Evolutionary conservation across 768 basidiomycete species (phyloP), one percentile per base, ranked within the genome.

Genomic region (Rhodocollybia butyracea): DNA sequence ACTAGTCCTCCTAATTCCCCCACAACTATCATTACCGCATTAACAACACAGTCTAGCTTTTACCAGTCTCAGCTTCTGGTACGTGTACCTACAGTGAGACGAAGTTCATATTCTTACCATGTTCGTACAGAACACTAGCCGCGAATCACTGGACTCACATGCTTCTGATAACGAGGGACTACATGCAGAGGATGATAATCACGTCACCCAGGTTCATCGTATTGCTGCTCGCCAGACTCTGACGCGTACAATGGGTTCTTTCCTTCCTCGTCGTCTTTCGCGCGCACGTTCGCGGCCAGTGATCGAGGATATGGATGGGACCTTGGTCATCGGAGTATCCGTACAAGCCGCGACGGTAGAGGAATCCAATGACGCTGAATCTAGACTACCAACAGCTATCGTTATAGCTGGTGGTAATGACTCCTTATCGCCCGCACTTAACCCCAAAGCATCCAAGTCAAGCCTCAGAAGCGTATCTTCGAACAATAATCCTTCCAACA

Each of bases 191-290:
- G 78, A 81, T 51, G 67, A 68, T 48, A 63, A 69, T 53, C 78
- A 76, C 53, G 78, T 81, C 40, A 80, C 77, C 8, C 76, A 74
- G 48, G 70, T 84, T 58, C 72, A 77, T 40, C 74, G 74, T 48
- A 79, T 81, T 60, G 70, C 67, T 6, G 75, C 74, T 2, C 74
- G 73, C 31, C 69, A 70, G 59, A 74, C 68, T 45, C 66, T 81
- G 38, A 73, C 77, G 2, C 72, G 72, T 46, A 73, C 75, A 15
- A 60, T 80, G 19, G 70, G 71, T 41, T 63, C 68, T 13, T 61
- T 82, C 24, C 62, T 82, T 51, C 75, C 80, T n/a, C 70, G 79
- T 36, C 69, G 78, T 19, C 67, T 80, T 38, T 73, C 70, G 53
- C 75, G 79, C 29, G 67, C 76, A 1, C 69, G 68, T 15, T 79